Evolutionary conservation across 164 flowering plant genomes (phyloP), one percentile per base, ranked within the genome.

Genomic region (Hamamelis virginiana): DNA sequence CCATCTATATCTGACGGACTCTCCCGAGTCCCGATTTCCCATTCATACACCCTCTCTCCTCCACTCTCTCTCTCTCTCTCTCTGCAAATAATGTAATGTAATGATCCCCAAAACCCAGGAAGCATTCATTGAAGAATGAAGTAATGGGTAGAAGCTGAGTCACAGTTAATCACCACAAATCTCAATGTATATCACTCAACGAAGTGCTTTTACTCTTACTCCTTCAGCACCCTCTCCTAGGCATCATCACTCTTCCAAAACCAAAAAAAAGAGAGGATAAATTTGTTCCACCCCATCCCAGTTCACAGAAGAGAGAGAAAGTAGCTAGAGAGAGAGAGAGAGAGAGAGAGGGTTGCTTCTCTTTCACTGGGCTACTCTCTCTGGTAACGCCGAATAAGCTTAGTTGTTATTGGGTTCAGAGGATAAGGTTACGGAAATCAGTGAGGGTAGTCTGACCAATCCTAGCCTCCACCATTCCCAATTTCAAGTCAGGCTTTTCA

Each of bases 391-490:
- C 60, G 26, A 33, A 67, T 61, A 68, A 60, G 52, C 63, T 59
- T 59, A 58, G 68, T 15, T 69, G 50, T 27, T 48, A 56, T 26
- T 48, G 59, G 64, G 41, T 59, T 9, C 15, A n/a, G n/a, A n/a
- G 73, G 78, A 76, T 76, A 76, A 74, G 82, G 71, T 71, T 74
- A 60, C 75, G 59, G 80, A 77, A 69, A 69, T 72, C 77, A 66
- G 75, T 74, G 77, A 71, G 44, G 65, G 60, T 45, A 65, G 53
- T 75, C 70, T 23, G 27, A 69, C 73, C 78, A 69, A 68, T 75
- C 44, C 21, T 18, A 44, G 27, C 43, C 43, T 43, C 64, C 71
- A 67, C 69, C 68, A 74, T 52, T 72, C 72, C 71, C 73, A 53
- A 69, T 71, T 66, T 67, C 53, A 69, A 55, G 0, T 51, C 69